Evolutionary conservation across 1,139 yeast species (phyloP).

Genomic region (Saccharomycopsis hybrid): DNA sequence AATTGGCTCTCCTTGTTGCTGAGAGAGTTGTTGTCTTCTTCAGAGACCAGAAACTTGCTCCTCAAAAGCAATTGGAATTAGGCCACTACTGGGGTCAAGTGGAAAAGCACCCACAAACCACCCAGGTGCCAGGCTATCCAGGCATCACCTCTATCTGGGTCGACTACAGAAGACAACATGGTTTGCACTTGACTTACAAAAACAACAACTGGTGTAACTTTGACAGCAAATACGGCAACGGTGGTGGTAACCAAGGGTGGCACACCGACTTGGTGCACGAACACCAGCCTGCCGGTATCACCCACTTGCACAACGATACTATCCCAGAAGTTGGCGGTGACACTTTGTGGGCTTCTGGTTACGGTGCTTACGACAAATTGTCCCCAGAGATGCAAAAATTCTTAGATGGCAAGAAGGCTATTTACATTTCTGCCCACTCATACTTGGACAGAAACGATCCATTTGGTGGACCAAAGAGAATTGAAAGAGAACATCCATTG

Average conservation of each 20-base stretch:
- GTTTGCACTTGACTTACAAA: slow-evolving; percentile 9
- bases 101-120: slow-evolving; percentile 43
- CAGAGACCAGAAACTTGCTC: slow-evolving; percentile 42
- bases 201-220: slow-evolving; percentile 14
- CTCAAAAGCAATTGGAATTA: slow-evolving; percentile 38
- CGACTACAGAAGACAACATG: slow-evolving; percentile 14
- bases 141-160: slow-evolving; percentile 50
- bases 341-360: slow-evolving; percentile 45
- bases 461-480: slow-evolving; percentile 35
- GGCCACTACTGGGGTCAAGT: slow-evolving; percentile 43
- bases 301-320: slow-evolving; percentile 42
- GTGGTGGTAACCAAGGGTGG: slow-evolving; percentile 32
- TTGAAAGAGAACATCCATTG: slow-evolving; percentile 42
- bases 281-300: slow-evolving; percentile 42
- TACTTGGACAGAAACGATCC: slow-evolving; percentile 40
- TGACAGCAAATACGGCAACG: slow-evolving; percentile 20
- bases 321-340: slow-evolving; percentile 45
- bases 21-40: slow-evolving; percentile 46
- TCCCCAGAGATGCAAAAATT: slow-evolving; percentile 43
- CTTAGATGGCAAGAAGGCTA: slow-evolving; percentile 44
- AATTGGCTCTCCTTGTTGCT: slow-evolving; percentile 43
- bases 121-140: slow-evolving; percentile 36
- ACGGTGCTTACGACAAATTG: slow-evolving; percentile 45
- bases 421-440: slow-evolving; percentile 38
- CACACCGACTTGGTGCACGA: slow-evolving; percentile 46